Base-by-base conservation (phyloP, 75 land plant species). In the Selaginella moellendorffii region DNA sequence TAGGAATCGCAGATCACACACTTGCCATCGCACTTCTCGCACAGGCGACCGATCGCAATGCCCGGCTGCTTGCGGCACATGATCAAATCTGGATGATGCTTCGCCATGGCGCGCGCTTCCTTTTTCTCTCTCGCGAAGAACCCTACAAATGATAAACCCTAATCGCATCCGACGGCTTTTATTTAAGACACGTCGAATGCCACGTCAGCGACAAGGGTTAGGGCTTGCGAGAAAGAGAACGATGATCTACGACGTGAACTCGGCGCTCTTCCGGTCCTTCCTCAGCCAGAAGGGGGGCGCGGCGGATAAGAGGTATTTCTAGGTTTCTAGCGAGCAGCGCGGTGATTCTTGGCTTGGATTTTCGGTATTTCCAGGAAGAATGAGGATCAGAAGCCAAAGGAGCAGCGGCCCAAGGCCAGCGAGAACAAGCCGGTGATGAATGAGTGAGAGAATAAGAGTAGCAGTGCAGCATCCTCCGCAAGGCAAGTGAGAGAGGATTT, bases 351-450 rank as follows among this genome's bases (percentile, higher is more conserved):
- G 2, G 18, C 21, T 27, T 24, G 28, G 63, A 25, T 31, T 64
- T 2, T 26, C 1, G 54, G 24, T 19, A 0, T 73, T 30, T 42
- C 24, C 71, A 87, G 88, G 79, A 83, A 82, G 75, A 58, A 25
- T 0, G 97, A 90, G 28, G 97, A 90, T 54, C 87, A 80, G 67
- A 90, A 86, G 80, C 88, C 92, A 21, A 84, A 75, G 79, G 81
- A 82, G 27, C 92, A 84, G 72, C 81, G 60, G 67, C 85, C 88
- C 21, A 90, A 90, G 54, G 92, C 92, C 5, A 90, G 36, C 42
- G 97, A 90, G 81, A 90, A 87, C 77, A 90, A 90, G 80, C 97
- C 97, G 21, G 82, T 87, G n/a, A 90, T 90, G 97, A 90, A 69
- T 12, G 97, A 90, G 66, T 90, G 56, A 80, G 54, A 59, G n/a